Percentiles rank a stretch among this genome's conserved stretches.
These are phyloP conservation scores for Crithidia brevicula DNA, from an alignment of 208 protist species.

Conservation along the genomic window DNA sequence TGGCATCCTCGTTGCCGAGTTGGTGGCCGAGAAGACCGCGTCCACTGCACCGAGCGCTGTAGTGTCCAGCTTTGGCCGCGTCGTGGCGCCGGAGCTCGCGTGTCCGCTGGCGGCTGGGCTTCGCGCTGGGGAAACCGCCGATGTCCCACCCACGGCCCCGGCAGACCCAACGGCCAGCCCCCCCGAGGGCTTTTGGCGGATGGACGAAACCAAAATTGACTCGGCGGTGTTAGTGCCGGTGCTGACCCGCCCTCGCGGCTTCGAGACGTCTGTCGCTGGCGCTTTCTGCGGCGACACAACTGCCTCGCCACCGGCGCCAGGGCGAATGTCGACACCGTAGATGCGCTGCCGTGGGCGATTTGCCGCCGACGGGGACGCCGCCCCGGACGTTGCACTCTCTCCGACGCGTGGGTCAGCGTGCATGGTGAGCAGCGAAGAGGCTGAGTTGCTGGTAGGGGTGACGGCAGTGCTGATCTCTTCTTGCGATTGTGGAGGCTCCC, in stretches of 20 bases:
- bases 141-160: background rate
- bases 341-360: constrained; percentile 27
- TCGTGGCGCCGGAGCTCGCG: background rate
- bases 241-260: constrained; percentile 14
- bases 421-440: constrained; percentile 14
- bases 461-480: constrained; percentile 2
- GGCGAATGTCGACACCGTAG: constrained; percentile 23
- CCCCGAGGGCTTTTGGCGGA: constrained; percentile 16
- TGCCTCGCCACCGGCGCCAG: constrained; percentile 5
- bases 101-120: background rate
- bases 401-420: constrained; percentile 2
- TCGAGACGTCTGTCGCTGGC: constrained; percentile 11
- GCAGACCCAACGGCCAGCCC: background rate
- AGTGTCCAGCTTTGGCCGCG: constrained; percentile 24
- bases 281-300: constrained; percentile 1
- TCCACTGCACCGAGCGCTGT: background rate
- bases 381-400: background rate
- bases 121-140: constrained; percentile 1
- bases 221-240: constrained; percentile 2
- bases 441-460: constrained; percentile 3
- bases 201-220: constrained; percentile 24
- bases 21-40: constrained; percentile 1
- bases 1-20: constrained; percentile 11
- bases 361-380: background rate
- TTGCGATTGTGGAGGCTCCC: background rate